These are phyloP conservation scores for Marasmius oreades DNA, from an alignment of 1,284 basidiomycete species.

Conservation along the genomic window DNA sequence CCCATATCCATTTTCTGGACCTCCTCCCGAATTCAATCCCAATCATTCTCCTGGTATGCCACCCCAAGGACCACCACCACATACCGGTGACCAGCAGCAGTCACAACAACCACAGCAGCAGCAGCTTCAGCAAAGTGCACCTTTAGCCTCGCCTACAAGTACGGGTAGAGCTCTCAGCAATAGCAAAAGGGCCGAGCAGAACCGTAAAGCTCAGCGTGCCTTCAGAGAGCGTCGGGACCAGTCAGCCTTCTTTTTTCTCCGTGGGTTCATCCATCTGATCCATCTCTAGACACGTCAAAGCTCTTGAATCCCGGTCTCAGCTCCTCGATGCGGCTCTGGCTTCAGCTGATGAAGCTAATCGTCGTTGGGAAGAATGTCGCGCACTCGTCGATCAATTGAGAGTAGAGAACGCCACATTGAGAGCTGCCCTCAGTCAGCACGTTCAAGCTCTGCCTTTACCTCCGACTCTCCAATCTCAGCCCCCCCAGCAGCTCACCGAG, in stretches of 20 bases:
- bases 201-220: slow-evolving; percentile 81
- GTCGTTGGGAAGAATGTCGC: slow-evolving; percentile 83
- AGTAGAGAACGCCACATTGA: slow-evolving; percentile 69
- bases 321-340: slow-evolving; percentile 78
- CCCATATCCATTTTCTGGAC: slow-evolving; percentile 30
- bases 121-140: slow-evolving; percentile 31
- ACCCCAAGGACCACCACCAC: slow-evolving; percentile 22
- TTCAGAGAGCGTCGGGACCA: slow-evolving; percentile 82
- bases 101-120: slow-evolving; percentile 9
- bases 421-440: slow-evolving; percentile 40
- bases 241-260: slow-evolving; percentile 41
- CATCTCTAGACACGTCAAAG: slow-evolving; percentile 70
- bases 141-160: slow-evolving; percentile 24
- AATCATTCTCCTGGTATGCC: slow-evolving; percentile 52
- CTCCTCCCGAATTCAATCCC: slow-evolving; percentile 48
- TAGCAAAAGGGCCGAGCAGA: slow-evolving; percentile 83
- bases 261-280: background rate
- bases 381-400: slow-evolving; percentile 77
- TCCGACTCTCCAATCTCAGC: background rate
- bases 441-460: background rate
- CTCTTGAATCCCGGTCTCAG: slow-evolving; percentile 77
- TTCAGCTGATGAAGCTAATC: slow-evolving; percentile 79
- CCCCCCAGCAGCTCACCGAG: slow-evolving; percentile 14
- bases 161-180: slow-evolving; percentile 58
- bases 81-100: slow-evolving; percentile 25